Evolutionary conservation across 2,329 filamentous ascomycete species (phyloP), one percentile per base, ranked within the genome.

Genomic region (Ceratocystiopsis minuta): DNA sequence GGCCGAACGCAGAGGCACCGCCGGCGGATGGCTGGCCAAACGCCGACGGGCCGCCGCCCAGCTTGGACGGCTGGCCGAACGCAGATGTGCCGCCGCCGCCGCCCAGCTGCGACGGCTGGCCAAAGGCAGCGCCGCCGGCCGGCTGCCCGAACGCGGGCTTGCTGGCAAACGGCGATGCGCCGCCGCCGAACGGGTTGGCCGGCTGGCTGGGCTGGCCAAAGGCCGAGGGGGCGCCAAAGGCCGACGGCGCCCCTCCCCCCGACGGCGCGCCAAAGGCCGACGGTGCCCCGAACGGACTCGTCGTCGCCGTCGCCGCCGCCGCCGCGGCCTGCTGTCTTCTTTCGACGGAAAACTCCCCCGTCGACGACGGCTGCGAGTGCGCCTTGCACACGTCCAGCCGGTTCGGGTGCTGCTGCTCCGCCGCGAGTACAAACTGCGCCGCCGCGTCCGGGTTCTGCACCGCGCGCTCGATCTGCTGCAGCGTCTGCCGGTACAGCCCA

Each of bases 321-420:
- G 49, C 48, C 54, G 60, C 33, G n/a, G n/a, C n/a, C n/a, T n/a
- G n/a, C n/a, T n/a, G n/a, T n/a, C n/a, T n/a, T n/a, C n/a, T n/a
- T n/a, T 62, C 62, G 11, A 60, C 59, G 0, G 57, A 53, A 46
- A 71, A 72, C 38, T 60, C 55, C 37, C 65, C 64, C 43, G 60
- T 64, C 0, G 62, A 60, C 9, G 58, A 57, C n/a, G 62, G 57
- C 0, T 54, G 48, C 34, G 57, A 63, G 38, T 59, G 60, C 48
- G 65, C 60, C 43, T 66, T 61, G 56, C 70, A 72, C 16, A 78
- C 65, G 49, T 87, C 80, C 41, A 70, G 62, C 35, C 84, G 70
- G 53, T 90, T 92, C 1, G 83, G 83, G 51, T 85, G 82, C 35
- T 75, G 71, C 41, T 81, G 75, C 42, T 70, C 72, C 17, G 70